These are phyloP conservation scores for Mediolabrus comicus DNA, from an alignment of 108 stramenopile genomes.

Conservation along the genomic window DNA sequence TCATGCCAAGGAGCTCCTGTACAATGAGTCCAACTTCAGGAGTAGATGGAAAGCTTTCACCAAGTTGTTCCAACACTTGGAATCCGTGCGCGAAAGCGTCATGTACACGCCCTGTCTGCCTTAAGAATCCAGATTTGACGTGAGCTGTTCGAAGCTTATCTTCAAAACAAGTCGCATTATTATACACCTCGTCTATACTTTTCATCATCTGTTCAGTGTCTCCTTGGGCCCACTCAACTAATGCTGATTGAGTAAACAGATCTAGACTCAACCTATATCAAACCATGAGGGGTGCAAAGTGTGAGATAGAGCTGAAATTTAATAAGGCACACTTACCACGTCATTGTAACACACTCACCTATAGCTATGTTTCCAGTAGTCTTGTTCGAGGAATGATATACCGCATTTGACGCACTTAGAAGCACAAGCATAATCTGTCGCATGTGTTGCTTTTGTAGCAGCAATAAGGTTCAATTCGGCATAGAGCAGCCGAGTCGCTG, in stretches of 20 bases:
- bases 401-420: background rate
- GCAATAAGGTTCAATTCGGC: slow-evolving; percentile 3
- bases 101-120: background rate
- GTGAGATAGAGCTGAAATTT: too few relatives aligned
- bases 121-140: background rate
- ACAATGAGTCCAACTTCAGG: background rate
- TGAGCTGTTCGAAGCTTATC: slow-evolving; percentile 5
- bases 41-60: background rate
- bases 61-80: background rate
- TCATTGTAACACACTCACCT: too few relatives aligned
- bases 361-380: background rate
- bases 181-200: background rate
- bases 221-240: slow-evolving; percentile 9
- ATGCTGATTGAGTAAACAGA: background rate
- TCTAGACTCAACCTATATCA: slow-evolving; percentile 1
- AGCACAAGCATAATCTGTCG: slow-evolving; percentile 10
- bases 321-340: too few relatives aligned
- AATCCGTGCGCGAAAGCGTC: background rate
- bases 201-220: background rate
- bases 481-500: background rate
- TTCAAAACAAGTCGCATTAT: slow-evolving; percentile 1
- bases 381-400: background rate
- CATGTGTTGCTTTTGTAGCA: background rate
- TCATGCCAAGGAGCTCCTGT: background rate
- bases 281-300: too few relatives aligned